A percentile compares a stretch with the other conserved stretches of the same genome.
phyloP scores from a whole-genome alignment of 768 basidiomycete genomes.

The Grammothele lineata region DNA sequence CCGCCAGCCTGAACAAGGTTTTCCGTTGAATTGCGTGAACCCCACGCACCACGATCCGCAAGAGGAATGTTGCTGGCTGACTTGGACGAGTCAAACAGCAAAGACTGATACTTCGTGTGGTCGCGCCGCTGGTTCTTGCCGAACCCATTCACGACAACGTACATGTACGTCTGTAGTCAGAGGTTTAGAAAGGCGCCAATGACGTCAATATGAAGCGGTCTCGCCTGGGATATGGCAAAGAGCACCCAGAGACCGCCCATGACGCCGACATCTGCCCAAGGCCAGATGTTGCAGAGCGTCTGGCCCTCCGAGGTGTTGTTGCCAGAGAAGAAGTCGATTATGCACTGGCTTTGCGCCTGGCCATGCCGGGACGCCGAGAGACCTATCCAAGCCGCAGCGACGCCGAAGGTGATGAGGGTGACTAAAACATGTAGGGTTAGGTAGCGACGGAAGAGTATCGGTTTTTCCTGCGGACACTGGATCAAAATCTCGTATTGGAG shows the following conservation, averaged over 20 bases:
- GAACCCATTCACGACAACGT: constrained; percentile 56
- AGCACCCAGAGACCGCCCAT: constrained; percentile 89
- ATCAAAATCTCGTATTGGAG: neutral
- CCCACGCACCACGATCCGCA: constrained; percentile 69
- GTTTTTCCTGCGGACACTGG: constrained; percentile 50
- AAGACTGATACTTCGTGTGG: constrained; percentile 73
- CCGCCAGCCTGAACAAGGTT: constrained; percentile 25
- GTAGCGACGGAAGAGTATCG: constrained; percentile 63
- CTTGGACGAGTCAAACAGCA: constrained; percentile 51
- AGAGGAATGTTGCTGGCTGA: constrained; percentile 63
- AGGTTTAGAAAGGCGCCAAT: neutral
- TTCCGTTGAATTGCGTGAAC: constrained; percentile 49
- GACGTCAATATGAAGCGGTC: constrained; percentile 26
- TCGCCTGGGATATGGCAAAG: constrained; percentile 71
- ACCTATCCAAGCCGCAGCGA: constrained; percentile 78
- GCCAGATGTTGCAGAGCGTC: constrained; percentile 82
- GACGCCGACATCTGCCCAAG: constrained; percentile 89
- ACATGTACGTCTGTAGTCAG: constrained; percentile 42
- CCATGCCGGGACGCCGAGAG: constrained; percentile 76
- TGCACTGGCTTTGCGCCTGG: constrained; percentile 65
- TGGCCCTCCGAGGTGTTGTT: constrained; percentile 47
- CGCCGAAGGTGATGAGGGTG: constrained; percentile 59
- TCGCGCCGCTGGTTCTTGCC: constrained; percentile 70
- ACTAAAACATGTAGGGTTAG: constrained; percentile 58
- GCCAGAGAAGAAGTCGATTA: constrained; percentile 50